Percentiles rank a stretch among this genome's conserved stretches.
Evolutionary conservation across 2,329 filamentous ascomycete species (phyloP).

Genomic region (Paecilomyces variotii): DNA sequence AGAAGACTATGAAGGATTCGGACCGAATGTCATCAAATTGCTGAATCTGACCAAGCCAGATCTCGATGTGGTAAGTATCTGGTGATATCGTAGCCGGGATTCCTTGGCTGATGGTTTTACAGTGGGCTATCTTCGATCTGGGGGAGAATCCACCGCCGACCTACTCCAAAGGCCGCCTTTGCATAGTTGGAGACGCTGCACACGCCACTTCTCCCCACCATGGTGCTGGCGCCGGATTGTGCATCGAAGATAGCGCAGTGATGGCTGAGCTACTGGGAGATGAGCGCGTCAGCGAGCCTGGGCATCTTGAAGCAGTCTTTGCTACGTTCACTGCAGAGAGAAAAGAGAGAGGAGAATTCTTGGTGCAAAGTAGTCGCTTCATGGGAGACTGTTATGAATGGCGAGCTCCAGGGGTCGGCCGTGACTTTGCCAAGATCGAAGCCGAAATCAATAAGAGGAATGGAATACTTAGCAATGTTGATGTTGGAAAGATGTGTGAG

Average conservation of each 20-base stretch:
- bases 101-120: constrained; percentile 7
- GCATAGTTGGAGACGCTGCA: constrained; percentile 33
- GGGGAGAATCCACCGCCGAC: constrained; percentile 29
- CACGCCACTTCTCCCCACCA: constrained; percentile 38
- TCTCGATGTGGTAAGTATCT: constrained; percentile 16
- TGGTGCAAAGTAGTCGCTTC: constrained; percentile 26
- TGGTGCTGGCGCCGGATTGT: constrained; percentile 28
- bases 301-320: constrained; percentile 20
- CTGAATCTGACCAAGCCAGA: constrained; percentile 17
- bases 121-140: constrained; percentile 37
- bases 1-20: background rate
- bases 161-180: constrained; percentile 26
- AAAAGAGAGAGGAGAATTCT: constrained; percentile 22
- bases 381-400: constrained; percentile 28
- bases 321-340: constrained; percentile 18
- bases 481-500: constrained; percentile 17
- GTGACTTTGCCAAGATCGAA: background rate
- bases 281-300: constrained; percentile 9
- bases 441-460: background rate
- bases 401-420: constrained; percentile 6
- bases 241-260: constrained; percentile 24
- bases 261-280: constrained; percentile 19
- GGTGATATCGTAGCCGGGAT: background rate
- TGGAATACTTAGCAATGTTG: constrained; percentile 6
- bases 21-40: background rate